Conservation (phyloP, 129 eudicot species). For the Heracleum sosnowskyi region DNA sequence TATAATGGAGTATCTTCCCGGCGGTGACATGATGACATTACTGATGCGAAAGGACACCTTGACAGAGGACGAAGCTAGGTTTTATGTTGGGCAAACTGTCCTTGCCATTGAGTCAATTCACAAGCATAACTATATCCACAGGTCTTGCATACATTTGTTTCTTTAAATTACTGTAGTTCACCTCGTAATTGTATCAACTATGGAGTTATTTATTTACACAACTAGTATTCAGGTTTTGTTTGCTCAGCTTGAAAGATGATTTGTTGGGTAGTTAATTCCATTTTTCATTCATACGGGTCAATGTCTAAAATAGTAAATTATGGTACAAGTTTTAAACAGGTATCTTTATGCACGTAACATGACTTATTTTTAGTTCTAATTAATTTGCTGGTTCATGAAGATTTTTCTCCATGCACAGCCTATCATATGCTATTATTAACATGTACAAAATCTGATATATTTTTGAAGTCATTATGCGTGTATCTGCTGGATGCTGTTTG, state of each 20-base stretch:
- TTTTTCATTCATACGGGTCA: not conserved
- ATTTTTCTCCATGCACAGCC: not conserved
- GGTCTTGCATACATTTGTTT: not conserved
- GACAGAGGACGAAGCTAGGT: conserved; percentile 20
- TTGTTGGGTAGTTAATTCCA: not conserved
- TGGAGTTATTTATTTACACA: not conserved
- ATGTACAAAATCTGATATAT: not conserved
- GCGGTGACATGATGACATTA: conserved; percentile 26
- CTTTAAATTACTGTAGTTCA: not conserved
- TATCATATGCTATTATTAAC: not conserved
- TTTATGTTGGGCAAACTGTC: conserved; percentile 18
- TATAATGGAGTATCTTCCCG: conserved; percentile 22
- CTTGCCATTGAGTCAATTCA: conserved; percentile 21
- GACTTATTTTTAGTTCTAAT: not conserved
- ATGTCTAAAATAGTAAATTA: not conserved
- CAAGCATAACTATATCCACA: conserved; percentile 22
- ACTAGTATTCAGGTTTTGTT: not conserved
- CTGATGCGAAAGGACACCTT: conserved; percentile 20
- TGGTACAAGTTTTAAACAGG: not conserved
- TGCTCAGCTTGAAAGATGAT: not conserved
- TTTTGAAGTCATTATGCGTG: not conserved
- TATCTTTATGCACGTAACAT: not conserved
- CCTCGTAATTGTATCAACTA: not conserved
- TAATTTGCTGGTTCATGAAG: not conserved
- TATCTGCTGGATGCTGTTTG: not conserved